These are phyloP conservation scores for Melanogaster broomeanus DNA, from an alignment of 768 basidiomycete genomes.

Conservation along the genomic window DNA sequence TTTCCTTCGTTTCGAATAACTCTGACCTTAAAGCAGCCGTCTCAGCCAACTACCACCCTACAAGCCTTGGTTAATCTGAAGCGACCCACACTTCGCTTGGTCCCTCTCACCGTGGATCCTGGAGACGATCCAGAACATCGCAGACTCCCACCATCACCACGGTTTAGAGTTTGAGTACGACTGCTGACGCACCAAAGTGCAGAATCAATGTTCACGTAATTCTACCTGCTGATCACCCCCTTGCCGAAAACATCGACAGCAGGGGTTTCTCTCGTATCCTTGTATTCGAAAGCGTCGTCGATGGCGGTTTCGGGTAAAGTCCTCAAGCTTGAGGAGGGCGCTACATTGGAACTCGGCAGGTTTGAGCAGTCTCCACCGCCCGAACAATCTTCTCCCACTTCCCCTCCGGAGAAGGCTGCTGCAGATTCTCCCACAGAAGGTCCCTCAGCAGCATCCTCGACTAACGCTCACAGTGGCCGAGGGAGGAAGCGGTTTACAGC, in stretches of 20 bases:
- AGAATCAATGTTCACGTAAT: constrained; percentile 77
- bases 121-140: constrained; percentile 47
- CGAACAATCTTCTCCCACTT: constrained; percentile 16
- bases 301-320: constrained; percentile 82
- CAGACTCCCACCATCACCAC: constrained; percentile 62
- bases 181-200: constrained; percentile 84
- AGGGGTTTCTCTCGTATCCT: constrained; percentile 31
- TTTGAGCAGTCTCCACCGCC: constrained; percentile 50
- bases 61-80: constrained; percentile 96
- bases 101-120: constrained; percentile 52
- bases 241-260: constrained; percentile 40
- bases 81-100: constrained; percentile 80
- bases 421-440: constrained; percentile 10
- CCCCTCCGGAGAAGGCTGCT: constrained; percentile 11
- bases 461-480: constrained; percentile 19
- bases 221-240: constrained; percentile 64
- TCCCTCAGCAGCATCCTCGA: constrained; percentile 11
- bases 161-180: constrained; percentile 92
- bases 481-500: constrained; percentile 61
- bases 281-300: constrained; percentile 53
- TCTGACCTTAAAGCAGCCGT: constrained; percentile 43
- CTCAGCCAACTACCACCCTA: constrained; percentile 87
- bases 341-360: constrained; percentile 77
- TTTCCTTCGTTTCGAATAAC: constrained; percentile 5
- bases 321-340: constrained; percentile 76